Evolutionary conservation across 768 basidiomycete genomes (phyloP).

Genomic region (Agrocybe pediades): DNA sequence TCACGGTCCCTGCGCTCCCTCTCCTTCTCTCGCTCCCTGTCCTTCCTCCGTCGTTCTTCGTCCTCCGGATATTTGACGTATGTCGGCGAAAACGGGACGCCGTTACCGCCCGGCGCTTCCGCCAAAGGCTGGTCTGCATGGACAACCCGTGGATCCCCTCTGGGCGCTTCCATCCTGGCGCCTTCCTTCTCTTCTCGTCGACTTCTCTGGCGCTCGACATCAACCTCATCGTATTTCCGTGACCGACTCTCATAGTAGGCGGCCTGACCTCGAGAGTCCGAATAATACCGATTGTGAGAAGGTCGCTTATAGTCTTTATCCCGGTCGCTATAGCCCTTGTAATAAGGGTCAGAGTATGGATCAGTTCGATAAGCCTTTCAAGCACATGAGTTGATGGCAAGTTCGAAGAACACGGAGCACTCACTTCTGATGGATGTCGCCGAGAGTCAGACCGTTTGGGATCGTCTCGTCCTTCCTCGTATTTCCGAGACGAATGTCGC

Average conservation of each 20-base stretch:
- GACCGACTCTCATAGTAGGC: slow-evolving; percentile 18
- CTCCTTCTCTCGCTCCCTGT: slow-evolving; percentile 17
- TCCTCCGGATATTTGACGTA: slow-evolving; percentile 17
- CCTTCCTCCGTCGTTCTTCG: slow-evolving; percentile 14
- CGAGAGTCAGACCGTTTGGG: slow-evolving; percentile 21
- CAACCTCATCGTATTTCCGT: slow-evolving; percentile 10
- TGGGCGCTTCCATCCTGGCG: neutral
- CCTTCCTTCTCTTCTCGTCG: slow-evolving; percentile 4
- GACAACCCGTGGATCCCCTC: slow-evolving; percentile 20
- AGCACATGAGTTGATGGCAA: neutral
- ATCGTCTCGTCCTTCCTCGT: slow-evolving; percentile 20
- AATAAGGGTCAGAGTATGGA: slow-evolving; percentile 6
- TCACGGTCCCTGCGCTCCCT: slow-evolving; percentile 19
- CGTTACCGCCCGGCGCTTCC: slow-evolving; percentile 15
- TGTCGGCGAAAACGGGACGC: slow-evolving; percentile 21
- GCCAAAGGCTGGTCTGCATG: slow-evolving; percentile 24
- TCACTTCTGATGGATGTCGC: slow-evolving; percentile 17
- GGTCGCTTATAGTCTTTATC: slow-evolving; percentile 15
- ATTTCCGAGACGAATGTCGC: slow-evolving; percentile 14
- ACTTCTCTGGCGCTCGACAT: slow-evolving; percentile 16
- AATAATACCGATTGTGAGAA: slow-evolving; percentile 16
- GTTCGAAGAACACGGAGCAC: neutral
- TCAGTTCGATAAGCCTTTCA: slow-evolving; percentile 1
- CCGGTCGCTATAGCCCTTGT: slow-evolving; percentile 15
- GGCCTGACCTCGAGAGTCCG: slow-evolving; percentile 17